Base-by-base conservation (phyloP, 2,329 filamentous ascomycete species). In the Tolypocladium tropicale region DNA sequence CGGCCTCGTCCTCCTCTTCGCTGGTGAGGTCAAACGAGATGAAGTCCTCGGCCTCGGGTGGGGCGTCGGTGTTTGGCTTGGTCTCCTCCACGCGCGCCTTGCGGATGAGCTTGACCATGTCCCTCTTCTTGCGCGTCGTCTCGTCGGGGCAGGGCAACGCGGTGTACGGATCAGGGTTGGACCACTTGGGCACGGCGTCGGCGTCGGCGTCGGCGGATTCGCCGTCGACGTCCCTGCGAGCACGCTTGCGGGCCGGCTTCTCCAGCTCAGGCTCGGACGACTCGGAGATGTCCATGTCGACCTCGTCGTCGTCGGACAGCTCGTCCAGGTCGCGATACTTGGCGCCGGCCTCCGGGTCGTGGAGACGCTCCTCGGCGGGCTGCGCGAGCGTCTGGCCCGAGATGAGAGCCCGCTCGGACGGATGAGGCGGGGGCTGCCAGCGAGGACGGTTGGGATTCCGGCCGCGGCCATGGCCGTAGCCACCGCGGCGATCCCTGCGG, bases 81-180 rank as follows among this genome's bases (percentile, higher is more conserved):
- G 74, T 70, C 3, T 76, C 72, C 39, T 85, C 82, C 36, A 91
- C 77, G 52, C 92, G 89, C 2, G 92, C 90, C 67, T 96, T 96
- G 63, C 92, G 86, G 63, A 97, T 96, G 58, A 96, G 72, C 65
- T 95, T 89, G 37, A 97, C 89, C 41, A 96, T 86, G 62, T 96
- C 91, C 62, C 84, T 86, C 70, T 87, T 90, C 72, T 94, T 95
- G 23, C 81, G 80, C 41, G 82, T 78, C 6, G 76, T 78, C 55
- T 91, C 87, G 61, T 92, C 88, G 0, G 85, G 82, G 7, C 90
- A 91, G 10, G 93, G 93, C 11, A 96, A 76, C 2, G 84, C 88
- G 6, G 90, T 95, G 71, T 97, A 96, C 0, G 92, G 91, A 68
- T 97, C 93, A 4, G 93, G 92, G 63, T 97, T 97, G 5, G 91